These are phyloP conservation scores for Cercospora janseana DNA, from an alignment of 2,329 filamentous ascomycete genomes.

Conservation along the genomic window DNA sequence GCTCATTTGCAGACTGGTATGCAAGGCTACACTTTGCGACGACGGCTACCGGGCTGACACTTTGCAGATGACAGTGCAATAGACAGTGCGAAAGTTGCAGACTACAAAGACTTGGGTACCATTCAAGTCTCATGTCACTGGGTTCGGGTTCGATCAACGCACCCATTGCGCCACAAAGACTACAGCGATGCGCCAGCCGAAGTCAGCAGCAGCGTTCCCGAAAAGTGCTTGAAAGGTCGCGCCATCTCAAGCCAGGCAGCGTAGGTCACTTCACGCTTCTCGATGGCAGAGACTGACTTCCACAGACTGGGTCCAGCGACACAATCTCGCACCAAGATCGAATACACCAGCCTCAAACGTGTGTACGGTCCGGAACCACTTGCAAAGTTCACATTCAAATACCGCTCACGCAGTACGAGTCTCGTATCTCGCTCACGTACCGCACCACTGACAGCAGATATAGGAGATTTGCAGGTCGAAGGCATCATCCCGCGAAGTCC, in stretches of 20 bases:
- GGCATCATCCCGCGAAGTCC: conserved; percentile 31
- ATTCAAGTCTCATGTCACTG: conserved; percentile 17
- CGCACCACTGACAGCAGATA: too few species aligned
- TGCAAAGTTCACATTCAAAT: conserved; percentile 29
- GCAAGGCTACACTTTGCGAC: too few species aligned
- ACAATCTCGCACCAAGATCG: background rate
- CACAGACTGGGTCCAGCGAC: conserved; percentile 16
- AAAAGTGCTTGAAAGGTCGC: conserved; percentile 34
- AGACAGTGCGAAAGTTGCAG: background rate
- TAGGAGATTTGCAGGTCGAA: conserved; percentile 34
- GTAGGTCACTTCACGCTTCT: conserved; percentile 18
- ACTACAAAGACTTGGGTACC: conserved; percentile 23
- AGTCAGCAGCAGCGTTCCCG: conserved; percentile 14
- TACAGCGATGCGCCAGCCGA: background rate
- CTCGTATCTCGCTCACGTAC: too few species aligned
- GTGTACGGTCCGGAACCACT: conserved; percentile 27
- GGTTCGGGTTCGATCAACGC: background rate
- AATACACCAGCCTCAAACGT: background rate
- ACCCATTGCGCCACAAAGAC: background rate
- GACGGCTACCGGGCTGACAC: background rate
- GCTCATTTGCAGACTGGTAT: conserved; percentile 23
- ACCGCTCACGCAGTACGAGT: conserved; percentile 33
- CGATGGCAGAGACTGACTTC: conserved; percentile 2
- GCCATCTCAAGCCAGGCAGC: conserved; percentile 28
- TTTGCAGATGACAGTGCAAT: conserved; percentile 17